A percentile compares a stretch with the other conserved stretches of the same genome.
These are phyloP conservation scores for Sarocladium strictum DNA, from an alignment of 2,329 filamentous ascomycete genomes.

Conservation along the genomic window DNA sequence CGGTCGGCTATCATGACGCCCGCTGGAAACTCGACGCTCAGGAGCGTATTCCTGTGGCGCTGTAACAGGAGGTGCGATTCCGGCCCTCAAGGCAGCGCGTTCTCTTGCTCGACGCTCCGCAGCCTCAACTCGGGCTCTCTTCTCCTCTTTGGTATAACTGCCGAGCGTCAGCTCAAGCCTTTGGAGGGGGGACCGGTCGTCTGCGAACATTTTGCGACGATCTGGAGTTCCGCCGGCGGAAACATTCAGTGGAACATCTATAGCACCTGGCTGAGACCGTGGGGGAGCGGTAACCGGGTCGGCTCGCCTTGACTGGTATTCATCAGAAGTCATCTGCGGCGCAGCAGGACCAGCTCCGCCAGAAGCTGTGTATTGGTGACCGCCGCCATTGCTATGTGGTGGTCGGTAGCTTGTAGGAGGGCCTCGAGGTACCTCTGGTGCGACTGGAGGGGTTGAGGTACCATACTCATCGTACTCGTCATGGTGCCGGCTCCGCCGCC, in stretches of 20 bases:
- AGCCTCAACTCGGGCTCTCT: slow-evolving; percentile 76
- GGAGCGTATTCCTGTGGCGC: not conserved
- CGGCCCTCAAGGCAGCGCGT: slow-evolving; percentile 37
- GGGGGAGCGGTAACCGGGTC: not conserved
- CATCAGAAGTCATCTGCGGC: not conserved
- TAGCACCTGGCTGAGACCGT: not conserved
- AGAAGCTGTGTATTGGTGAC: slow-evolving; percentile 16
- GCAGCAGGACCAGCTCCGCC: slow-evolving; percentile 4
- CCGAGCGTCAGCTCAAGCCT: slow-evolving; percentile 86
- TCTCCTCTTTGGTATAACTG: slow-evolving; percentile 94
- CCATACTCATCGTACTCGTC: slow-evolving; percentile 2
- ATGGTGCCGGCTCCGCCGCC: slow-evolving; percentile 25
- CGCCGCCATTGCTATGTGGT: slow-evolving; percentile 30
- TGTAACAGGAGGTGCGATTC: slow-evolving; percentile 9
- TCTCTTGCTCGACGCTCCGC: slow-evolving; percentile 71
- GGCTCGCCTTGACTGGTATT: not conserved
- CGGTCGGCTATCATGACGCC: not conserved
- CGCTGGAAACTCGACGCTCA: slow-evolving; percentile 1
- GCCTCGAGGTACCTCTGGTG: slow-evolving; percentile 55
- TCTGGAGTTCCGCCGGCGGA: slow-evolving; percentile 26
- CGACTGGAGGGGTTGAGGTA: slow-evolving; percentile 18
- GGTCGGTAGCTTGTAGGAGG: slow-evolving; percentile 53
- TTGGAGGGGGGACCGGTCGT: slow-evolving; percentile 84
- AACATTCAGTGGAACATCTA: not conserved
- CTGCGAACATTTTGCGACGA: slow-evolving; percentile 58